Percentiles rank a stretch among this genome's conserved stretches.
These are phyloP conservation scores for Pseudomassariella vexata DNA, from an alignment of 2,329 filamentous ascomycete species.

Conservation along the genomic window DNA sequence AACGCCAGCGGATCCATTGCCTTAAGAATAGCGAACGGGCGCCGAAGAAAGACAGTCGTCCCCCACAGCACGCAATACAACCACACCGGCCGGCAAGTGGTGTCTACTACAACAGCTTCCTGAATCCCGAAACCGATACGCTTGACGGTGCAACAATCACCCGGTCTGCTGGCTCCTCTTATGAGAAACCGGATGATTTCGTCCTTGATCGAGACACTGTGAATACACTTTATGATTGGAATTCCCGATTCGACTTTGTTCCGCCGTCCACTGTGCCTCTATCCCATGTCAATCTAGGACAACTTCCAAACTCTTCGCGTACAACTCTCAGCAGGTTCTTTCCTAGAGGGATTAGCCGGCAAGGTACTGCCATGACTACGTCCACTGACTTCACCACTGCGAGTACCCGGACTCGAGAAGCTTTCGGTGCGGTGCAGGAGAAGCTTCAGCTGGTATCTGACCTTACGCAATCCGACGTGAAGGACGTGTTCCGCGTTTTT, in stretches of 20 bases:
- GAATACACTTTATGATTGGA: too few relatives aligned
- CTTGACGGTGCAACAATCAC: slow-evolving; percentile 16
- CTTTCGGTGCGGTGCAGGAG: slow-evolving; percentile 7
- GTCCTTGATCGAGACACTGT: too few relatives aligned
- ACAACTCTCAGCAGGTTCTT: slow-evolving; percentile 8
- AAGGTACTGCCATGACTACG: slow-evolving; percentile 28
- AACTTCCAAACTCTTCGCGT: slow-evolving; percentile 2
- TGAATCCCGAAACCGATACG: slow-evolving; percentile 13
- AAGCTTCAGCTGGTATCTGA: slow-evolving; percentile 3
- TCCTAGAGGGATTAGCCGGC: slow-evolving; percentile 18
- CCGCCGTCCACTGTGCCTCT: too few relatives aligned
- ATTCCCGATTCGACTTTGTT: too few relatives aligned
- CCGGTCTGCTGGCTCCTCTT: slow-evolving; percentile 17
- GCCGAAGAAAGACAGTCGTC: slow-evolving; percentile 15
- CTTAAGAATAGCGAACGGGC: slow-evolving; percentile 30
- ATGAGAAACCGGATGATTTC: slow-evolving; percentile 10
- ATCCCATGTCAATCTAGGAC: slow-evolving; percentile 13
- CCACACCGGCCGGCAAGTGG: too few relatives aligned
- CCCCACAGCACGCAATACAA: slow-evolving; percentile 20
- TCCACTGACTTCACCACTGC: slow-evolving; percentile 32
- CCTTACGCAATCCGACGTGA: slow-evolving; percentile 24
- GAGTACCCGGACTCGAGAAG: slow-evolving; percentile 26
- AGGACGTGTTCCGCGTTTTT: slow-evolving; percentile 14
- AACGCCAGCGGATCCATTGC: slow-evolving; percentile 39
- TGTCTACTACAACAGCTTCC: slow-evolving; percentile 15